These are phyloP conservation scores for Termitomyces sp. DNA, from an alignment of 768 basidiomycete species.

Conservation along the genomic window DNA sequence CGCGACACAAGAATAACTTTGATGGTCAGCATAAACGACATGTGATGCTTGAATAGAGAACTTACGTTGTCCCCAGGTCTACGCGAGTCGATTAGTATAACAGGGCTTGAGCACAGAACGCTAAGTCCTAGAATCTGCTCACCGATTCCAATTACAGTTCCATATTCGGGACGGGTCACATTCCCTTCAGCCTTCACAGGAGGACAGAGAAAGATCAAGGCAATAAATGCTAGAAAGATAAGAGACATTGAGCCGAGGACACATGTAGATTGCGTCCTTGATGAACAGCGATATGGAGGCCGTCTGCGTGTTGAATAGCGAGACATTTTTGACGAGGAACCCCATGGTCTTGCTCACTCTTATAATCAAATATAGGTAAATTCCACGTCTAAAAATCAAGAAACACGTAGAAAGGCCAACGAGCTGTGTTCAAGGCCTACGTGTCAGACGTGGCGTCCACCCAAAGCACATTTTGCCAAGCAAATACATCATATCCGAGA, in stretches of 20 bases:
- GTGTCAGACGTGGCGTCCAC: conserved; percentile 6
- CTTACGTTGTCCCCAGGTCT: conserved; percentile 76
- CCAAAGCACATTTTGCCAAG: neutral
- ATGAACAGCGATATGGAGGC: conserved; percentile 6
- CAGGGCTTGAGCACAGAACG: neutral
- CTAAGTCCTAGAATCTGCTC: conserved; percentile 15
- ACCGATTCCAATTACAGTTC: conserved; percentile 82
- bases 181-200: conserved; percentile 40
- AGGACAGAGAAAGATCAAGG: conserved; percentile 67
- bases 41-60: neutral
- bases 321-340: conserved; percentile 4
- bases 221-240: conserved; percentile 45
- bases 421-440: neutral
- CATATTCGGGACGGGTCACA: conserved; percentile 43
- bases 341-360: neutral
- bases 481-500: neutral
- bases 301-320: conserved; percentile 10
- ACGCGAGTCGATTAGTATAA: neutral
- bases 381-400: conserved; percentile 2
- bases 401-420: neutral
- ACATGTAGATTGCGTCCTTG: conserved; percentile 8
- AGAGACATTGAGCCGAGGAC: conserved; percentile 40
- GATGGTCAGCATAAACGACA: neutral
- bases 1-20: conserved; percentile 68
- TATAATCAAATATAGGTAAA: neutral